Evolutionary conservation across 805 yeast genomes (phyloP).

Genomic region (Starmerella apicola): DNA sequence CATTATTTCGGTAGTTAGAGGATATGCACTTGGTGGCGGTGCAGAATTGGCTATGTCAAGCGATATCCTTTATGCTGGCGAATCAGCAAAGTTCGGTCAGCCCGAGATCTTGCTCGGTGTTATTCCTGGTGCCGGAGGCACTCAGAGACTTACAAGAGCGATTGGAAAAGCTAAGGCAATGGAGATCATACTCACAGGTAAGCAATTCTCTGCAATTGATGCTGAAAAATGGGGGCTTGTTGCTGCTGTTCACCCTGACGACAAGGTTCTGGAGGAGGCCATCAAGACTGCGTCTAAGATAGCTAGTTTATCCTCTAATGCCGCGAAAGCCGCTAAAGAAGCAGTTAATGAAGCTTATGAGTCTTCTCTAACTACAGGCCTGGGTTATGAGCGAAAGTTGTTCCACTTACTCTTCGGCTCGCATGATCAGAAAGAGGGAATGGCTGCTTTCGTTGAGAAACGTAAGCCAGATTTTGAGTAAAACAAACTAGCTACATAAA

Average conservation of each 20-base stretch:
- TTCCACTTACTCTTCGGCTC: conserved; percentile 39
- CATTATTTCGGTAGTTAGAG: conserved; percentile 43
- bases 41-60: conserved; percentile 44
- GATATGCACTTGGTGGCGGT: conserved; percentile 46
- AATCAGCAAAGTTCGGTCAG: conserved; percentile 39
- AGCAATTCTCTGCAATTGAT: conserved; percentile 33
- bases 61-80: conserved; percentile 40
- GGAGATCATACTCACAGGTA: conserved; percentile 39
- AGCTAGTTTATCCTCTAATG: conserved; percentile 33
- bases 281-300: conserved; percentile 35
- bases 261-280: conserved; percentile 33
- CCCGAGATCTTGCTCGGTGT: conserved; percentile 44
- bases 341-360: conserved; percentile 33
- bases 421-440: conserved; percentile 38
- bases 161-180: conserved; percentile 41
- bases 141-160: conserved; percentile 38
- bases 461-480: conserved; percentile 30
- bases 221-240: conserved; percentile 41
- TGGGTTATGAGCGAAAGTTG: conserved; percentile 33
- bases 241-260: conserved; percentile 32
- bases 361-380: conserved; percentile 30
- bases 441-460: conserved; percentile 40
- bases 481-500: conserved; percentile 16
- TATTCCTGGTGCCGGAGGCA: conserved; percentile 43
- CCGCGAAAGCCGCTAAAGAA: conserved; percentile 37